Base-by-base conservation (phyloP, 176 grass and related monocot genomes). In the Zea mays region DNA sequence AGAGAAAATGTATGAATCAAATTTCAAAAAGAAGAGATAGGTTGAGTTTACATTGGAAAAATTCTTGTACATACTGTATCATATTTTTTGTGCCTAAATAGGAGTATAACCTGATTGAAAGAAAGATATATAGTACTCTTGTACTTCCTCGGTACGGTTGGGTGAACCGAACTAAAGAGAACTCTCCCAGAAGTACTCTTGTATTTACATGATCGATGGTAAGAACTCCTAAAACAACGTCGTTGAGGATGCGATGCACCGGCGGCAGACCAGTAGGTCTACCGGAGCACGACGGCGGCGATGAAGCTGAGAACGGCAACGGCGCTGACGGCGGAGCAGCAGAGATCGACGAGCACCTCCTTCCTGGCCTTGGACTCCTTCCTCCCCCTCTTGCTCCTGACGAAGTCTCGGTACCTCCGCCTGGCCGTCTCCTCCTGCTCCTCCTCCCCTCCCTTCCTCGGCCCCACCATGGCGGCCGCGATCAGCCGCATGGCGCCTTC, bases 241-340 rank as follows among this genome's bases (percentile, higher is more conserved):
- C 27, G 27, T 27, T 27, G 78, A 45, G 1, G 20, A 6, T 10
- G 15, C 10, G 12, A 17, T 15, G 45, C 2, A 16, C 37, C 20
- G 12, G 6, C 20, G 12, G 6, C 44, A 12, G 3, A 33, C 10
- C 56, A 17, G 40, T 5, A 14, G 10, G 35, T 49, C 75, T 85
- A 90, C 6, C 88, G 38, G 9, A 82, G 61, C 50, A 74, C 62
- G n/a, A 84, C 76, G 72, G 62, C 12, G 17, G 77, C 51, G 51
- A 87, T 47, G 78, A 87, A 84, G 59, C 77, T 71, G 51, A 91
- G 19, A 8, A 91, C 85, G 58, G 85, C 85, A 20, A 83, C 81
- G 73, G 81, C 89, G 73, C 89, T 83, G 51, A 87, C 73, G 39
- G 89, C 81, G 17, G 77, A 81, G 73, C 89, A 91, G 77, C 85